Base-by-base conservation (phyloP, 495 filamentous ascomycete species). In the Cercophora newfieldiana region DNA sequence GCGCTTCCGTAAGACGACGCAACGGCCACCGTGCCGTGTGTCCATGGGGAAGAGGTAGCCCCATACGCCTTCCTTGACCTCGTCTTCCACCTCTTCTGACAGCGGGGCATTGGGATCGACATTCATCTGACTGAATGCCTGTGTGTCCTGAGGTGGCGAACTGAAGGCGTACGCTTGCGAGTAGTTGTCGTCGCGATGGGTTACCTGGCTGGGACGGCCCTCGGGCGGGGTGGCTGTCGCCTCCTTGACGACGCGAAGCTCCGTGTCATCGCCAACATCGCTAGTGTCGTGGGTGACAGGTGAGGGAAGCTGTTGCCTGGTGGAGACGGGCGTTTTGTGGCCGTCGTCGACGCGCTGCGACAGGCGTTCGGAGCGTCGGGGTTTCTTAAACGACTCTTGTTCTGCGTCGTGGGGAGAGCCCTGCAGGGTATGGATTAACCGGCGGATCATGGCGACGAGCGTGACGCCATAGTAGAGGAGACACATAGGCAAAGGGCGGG, bases 11-110 rank as follows among this genome's bases (percentile, higher is more conserved):
- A 97, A 73, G 8, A 97, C 91, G 47, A 96, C 80, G 25, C 87
- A 81, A 14, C 76, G 80, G n/a, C 89, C 85, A 18, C 85, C 88
- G 57, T 88, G 85, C 44, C 83, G 83, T 29, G 85, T 82, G 73
- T 93, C 87, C 22, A 97, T 75, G 18, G 94, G 92, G 63, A 96
- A 85, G 5, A 99, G 80, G 68, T 99, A 99, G 14, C 95, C 95
- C 96, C 95, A 99, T 1, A 97, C 92, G 8, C 92, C 92, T 71
- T 97, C 92, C 21, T 87, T 91, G 69, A 91, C 89, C 71, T 93
- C 91, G 73, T 97, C 92, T 56, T 91, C 85, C 0, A 96, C 92
- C 48, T 94, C 91, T 58, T 92, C 88, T 7, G 90, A 89, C 24
- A 92, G 85, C 33, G 87, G 84, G n/a, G 85, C 81, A 5, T 91